Conservation (phyloP, 164 flowering plant genomes). For the Liquidambar formosana region DNA sequence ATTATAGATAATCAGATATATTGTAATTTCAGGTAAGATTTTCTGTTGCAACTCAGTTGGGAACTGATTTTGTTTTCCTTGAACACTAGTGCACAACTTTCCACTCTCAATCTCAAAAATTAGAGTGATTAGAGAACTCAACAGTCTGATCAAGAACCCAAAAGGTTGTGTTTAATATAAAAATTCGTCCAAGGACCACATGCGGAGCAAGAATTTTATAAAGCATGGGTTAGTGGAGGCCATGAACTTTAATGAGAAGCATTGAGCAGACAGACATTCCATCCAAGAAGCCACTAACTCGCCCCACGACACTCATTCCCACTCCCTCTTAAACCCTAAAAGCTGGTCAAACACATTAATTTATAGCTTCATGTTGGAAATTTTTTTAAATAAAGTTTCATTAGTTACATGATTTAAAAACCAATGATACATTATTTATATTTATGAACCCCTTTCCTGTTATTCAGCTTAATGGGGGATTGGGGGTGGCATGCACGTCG, state of each 20-base stretch:
- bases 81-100: no score
- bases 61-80: no score
- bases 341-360: not conserved
- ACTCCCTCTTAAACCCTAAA: not conserved
- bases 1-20: no score
- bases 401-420: no score
- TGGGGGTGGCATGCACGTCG: not conserved
- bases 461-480: not conserved
- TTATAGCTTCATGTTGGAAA: no score
- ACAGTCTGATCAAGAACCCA: not conserved
- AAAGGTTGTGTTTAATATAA: not conserved
- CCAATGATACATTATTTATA: no score
- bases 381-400: no score
- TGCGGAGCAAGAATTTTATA: not conserved
- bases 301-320: not conserved
- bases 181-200: not conserved
- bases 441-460: not conserved
- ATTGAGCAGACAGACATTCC: constrained; percentile 25
- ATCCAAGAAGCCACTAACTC: constrained; percentile 15
- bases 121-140: no score
- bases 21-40: no score
- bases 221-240: constrained; percentile 5
- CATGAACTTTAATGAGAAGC: constrained; percentile 11
- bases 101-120: no score
- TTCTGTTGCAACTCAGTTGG: no score